A percentile compares a stretch with the other conserved stretches of the same genome.
These are phyloP conservation scores for Xylariaceae sp. DNA, from an alignment of 2,329 filamentous ascomycete species.

Conservation along the genomic window DNA sequence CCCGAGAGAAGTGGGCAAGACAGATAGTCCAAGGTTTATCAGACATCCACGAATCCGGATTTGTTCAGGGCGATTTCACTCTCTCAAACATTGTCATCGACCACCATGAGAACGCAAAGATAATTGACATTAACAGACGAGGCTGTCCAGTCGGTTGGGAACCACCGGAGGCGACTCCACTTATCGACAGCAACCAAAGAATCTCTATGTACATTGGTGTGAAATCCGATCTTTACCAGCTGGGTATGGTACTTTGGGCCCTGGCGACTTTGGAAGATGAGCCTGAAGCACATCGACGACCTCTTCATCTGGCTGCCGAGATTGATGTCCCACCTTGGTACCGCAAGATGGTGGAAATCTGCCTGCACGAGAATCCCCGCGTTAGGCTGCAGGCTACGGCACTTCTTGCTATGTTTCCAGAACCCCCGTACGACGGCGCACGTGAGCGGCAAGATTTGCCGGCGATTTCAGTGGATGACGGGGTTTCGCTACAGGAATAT, in stretches of 20 bases:
- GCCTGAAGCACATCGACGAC: conserved; percentile 73
- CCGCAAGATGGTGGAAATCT: conserved; percentile 68
- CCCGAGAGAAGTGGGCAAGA: conserved; percentile 80
- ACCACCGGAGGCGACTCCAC: conserved; percentile 79
- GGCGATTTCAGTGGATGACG: conserved; percentile 37
- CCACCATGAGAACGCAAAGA: conserved; percentile 77
- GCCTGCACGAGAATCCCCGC: conserved; percentile 70
- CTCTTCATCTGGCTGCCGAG: conserved; percentile 57
- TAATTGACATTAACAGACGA: conserved; percentile 96
- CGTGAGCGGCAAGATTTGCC: conserved; percentile 23
- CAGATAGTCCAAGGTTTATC: conserved; percentile 87
- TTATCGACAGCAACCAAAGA: conserved; percentile 83
- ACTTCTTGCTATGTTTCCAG: conserved; percentile 66
- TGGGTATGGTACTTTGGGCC: conserved; percentile 96
- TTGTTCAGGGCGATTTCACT: conserved; percentile 96
- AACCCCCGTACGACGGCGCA: conserved; percentile 21
- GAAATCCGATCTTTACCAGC: conserved; percentile 92
- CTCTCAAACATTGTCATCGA: conserved; percentile 97
- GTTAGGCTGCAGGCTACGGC: conserved; percentile 68
- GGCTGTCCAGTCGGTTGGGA: conserved; percentile 99
- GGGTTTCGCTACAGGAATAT: conserved; percentile 35
- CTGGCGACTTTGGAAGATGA: conserved; percentile 85
- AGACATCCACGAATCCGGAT: conserved; percentile 92
- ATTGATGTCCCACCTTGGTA: conserved; percentile 74
- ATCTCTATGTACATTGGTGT: conserved; percentile 98